Conservation (phyloP, 1,284 basidiomycete species). For the Anthracocystis walkeri region DNA sequence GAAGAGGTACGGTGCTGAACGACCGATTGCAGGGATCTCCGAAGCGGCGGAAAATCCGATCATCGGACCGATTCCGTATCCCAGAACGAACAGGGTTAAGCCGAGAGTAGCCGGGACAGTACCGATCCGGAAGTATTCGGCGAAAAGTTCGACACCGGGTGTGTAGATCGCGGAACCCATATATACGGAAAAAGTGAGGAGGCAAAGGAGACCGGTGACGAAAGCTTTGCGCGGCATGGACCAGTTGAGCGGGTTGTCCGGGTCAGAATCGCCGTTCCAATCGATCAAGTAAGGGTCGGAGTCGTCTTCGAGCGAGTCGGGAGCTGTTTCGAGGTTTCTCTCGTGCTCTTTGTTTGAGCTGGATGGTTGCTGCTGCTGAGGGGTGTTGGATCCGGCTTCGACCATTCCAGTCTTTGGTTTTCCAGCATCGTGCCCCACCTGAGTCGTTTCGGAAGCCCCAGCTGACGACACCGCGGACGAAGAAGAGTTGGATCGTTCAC, state of each 20-base stretch:
- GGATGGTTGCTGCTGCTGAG: background rate
- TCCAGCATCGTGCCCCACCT: background rate
- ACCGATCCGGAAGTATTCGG: conserved; percentile 48
- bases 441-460: conserved; percentile 10
- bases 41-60: conserved; percentile 64
- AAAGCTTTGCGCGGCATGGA: conserved; percentile 57
- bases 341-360: background rate
- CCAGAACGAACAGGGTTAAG: conserved; percentile 55
- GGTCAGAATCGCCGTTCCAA: conserved; percentile 67
- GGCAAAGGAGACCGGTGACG: conserved; percentile 61
- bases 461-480: conserved; percentile 2
- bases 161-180: conserved; percentile 75
- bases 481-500: background rate
- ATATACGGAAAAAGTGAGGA: conserved; percentile 73
- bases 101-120: conserved; percentile 41
- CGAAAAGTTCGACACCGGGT: conserved; percentile 73
- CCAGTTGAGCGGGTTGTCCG: conserved; percentile 69
- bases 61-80: conserved; percentile 61
- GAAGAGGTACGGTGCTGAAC: conserved; percentile 46
- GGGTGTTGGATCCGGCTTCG: conserved; percentile 38
- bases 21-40: conserved; percentile 67
- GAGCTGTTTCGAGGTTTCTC: conserved; percentile 15
- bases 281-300: conserved; percentile 71
- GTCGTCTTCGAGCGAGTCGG: conserved; percentile 22
- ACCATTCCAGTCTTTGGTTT: conserved; percentile 72